These are phyloP conservation scores for Catunica adiposa DNA, from an alignment of 2,329 filamentous ascomycete genomes.

Conservation along the genomic window DNA sequence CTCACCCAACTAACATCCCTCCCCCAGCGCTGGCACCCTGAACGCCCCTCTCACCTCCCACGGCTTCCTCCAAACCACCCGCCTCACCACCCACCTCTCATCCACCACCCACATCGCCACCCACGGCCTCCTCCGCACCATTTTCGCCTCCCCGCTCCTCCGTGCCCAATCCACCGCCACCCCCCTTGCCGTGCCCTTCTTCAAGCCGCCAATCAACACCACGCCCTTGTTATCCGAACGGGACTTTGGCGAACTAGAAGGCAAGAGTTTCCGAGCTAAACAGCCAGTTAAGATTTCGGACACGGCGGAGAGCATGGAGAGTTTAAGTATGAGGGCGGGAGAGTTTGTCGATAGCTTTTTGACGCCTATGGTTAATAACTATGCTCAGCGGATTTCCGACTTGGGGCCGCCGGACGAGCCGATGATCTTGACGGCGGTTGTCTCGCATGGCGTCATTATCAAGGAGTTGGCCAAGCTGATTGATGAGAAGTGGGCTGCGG, in stretches of 20 bases:
- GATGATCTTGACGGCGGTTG: constrained; percentile 38
- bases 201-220: not conserved
- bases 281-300: constrained; percentile 20
- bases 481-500: constrained; percentile 31
- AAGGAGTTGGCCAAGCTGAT: constrained; percentile 50
- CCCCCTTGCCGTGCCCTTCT: constrained; percentile 43
- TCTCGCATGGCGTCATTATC: constrained; percentile 73
- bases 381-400: not conserved
- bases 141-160: constrained; percentile 66
- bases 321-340: constrained; percentile 48
- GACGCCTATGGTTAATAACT: not conserved
- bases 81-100: constrained; percentile 48
- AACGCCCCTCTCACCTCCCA: constrained; percentile 71
- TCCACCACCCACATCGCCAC: constrained; percentile 15
- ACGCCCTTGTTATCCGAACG: constrained; percentile 46
- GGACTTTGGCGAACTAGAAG: constrained; percentile 57
- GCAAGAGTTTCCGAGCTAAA: constrained; percentile 35
- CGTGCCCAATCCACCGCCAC: constrained; percentile 57
- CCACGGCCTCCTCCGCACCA: constrained; percentile 24
- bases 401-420: not conserved
- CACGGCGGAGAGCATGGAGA: constrained; percentile 50
- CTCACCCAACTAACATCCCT: constrained; percentile 6
- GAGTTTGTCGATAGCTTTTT: constrained; percentile 50
- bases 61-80: constrained; percentile 61
- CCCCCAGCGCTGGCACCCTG: constrained; percentile 50